Conservation (phyloP, 2,329 filamentous ascomycete species). For the Botryosphaeria dothidea region DNA sequence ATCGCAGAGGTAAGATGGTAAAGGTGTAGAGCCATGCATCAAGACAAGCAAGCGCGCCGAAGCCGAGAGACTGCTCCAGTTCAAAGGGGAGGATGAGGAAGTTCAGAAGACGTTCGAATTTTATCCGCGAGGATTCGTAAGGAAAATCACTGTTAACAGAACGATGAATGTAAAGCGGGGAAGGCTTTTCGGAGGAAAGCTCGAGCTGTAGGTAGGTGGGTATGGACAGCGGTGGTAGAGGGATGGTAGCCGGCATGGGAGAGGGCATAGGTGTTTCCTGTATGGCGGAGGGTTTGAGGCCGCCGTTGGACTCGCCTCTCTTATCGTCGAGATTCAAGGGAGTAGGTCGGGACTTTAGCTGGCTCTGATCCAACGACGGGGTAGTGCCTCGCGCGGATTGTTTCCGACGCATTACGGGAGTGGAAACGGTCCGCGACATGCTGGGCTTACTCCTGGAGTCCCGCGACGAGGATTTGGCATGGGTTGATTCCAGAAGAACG, state of each 20-base stretch:
- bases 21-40: conserved; percentile 97
- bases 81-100: conserved; percentile 80
- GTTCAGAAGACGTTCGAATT: conserved; percentile 88
- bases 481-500: background rate
- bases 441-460: background rate
- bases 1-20: conserved; percentile 88
- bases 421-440: conserved; percentile 26
- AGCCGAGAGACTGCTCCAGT: conserved; percentile 81
- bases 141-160: conserved; percentile 62
- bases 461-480: background rate
- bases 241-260: conserved; percentile 55
- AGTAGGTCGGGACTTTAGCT: conserved; percentile 25
- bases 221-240: conserved; percentile 63
- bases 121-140: conserved; percentile 90
- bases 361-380: conserved; percentile 1
- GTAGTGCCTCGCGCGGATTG: conserved; percentile 26
- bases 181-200: conserved; percentile 61
- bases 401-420: conserved; percentile 39
- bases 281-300: conserved; percentile 33
- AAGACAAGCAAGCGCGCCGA: conserved; percentile 86
- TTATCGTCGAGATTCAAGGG: conserved; percentile 38
- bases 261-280: conserved; percentile 38
- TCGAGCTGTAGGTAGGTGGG: conserved; percentile 68
- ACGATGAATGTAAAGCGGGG: conserved; percentile 64
- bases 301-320: conserved; percentile 23